These are phyloP conservation scores for Metschnikowia picachoensis DNA, from an alignment of 805 yeast genomes.

Conservation along the genomic window DNA sequence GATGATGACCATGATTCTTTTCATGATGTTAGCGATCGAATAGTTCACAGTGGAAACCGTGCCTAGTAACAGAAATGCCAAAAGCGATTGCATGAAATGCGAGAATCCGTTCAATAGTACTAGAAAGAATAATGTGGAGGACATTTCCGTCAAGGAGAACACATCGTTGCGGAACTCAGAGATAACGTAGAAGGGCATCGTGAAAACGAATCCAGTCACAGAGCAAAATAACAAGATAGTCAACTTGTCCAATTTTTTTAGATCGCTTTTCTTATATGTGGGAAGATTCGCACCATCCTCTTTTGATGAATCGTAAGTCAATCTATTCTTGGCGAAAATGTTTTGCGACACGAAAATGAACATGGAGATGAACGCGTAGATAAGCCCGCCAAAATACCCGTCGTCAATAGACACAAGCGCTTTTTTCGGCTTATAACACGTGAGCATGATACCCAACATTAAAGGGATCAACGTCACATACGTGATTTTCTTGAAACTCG, in stretches of 20 bases:
- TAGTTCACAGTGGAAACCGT: conserved; percentile 70
- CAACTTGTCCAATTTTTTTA: conserved; percentile 58
- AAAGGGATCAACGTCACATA: conserved; percentile 78
- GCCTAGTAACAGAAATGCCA: conserved; percentile 76
- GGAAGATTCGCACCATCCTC: conserved; percentile 20
- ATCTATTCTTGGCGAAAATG: conserved; percentile 70
- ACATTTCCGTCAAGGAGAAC: conserved; percentile 31
- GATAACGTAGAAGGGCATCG: conserved; percentile 62
- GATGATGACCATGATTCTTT: conserved; percentile 66
- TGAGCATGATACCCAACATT: conserved; percentile 78
- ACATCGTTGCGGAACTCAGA: conserved; percentile 42
- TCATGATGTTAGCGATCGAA: conserved; percentile 73
- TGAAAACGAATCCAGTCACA: conserved; percentile 59
- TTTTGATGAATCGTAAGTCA: conserved; percentile 45
- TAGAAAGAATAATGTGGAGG: conserved; percentile 29
- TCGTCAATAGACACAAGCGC: conserved; percentile 16
- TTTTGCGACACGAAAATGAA: conserved; percentile 73
- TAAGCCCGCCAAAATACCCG: conserved; percentile 36
- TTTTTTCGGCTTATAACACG: conserved; percentile 51
- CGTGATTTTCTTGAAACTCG: conserved; percentile 57
- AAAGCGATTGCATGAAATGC: conserved; percentile 68
- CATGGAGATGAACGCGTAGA: conserved; percentile 54
- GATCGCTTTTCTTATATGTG: conserved; percentile 19
- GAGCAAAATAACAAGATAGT: conserved; percentile 73
- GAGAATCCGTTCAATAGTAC: conserved; percentile 60